Conservation (phyloP, 1,284 basidiomycete species). For the Trichosporon asahii region DNA sequence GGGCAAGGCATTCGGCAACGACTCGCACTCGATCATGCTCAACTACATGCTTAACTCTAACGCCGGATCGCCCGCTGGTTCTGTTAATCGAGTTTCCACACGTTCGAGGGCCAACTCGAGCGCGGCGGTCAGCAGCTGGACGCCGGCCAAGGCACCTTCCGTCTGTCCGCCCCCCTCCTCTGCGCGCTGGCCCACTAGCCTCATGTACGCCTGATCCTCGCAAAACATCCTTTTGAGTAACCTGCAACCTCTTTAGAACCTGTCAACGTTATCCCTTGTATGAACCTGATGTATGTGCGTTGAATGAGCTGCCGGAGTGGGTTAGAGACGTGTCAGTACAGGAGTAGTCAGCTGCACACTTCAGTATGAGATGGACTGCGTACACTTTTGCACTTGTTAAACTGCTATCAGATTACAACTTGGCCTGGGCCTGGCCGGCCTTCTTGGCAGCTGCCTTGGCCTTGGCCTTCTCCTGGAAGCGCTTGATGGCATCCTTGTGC, state of each 20-base stretch:
- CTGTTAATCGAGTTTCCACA: neutral
- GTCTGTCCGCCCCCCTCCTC: neutral
- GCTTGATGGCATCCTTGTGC: conserved; percentile 16
- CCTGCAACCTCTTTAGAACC: neutral
- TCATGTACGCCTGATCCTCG: neutral
- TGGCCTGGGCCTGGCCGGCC: conserved; percentile 11
- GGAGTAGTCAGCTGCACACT: neutral
- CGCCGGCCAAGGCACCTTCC: neutral
- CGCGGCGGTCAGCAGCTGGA: neutral
- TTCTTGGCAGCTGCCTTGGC: conserved; percentile 15
- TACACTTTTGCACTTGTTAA: neutral
- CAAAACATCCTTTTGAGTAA: neutral
- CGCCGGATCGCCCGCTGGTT: neutral
- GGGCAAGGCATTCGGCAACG: neutral
- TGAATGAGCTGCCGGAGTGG: neutral
- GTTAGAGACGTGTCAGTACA: neutral
- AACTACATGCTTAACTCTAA: neutral
- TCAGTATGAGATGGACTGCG: neutral
- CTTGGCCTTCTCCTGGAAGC: conserved; percentile 17
- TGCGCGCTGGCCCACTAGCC: neutral
- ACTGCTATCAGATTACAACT: conserved; percentile 11
- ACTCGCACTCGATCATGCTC: neutral
- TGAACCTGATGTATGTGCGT: neutral
- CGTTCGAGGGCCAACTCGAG: neutral
- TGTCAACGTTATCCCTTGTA: neutral